Conservation (phyloP, 352 stramenopile species). For the Phytophthora rubi region DNA sequence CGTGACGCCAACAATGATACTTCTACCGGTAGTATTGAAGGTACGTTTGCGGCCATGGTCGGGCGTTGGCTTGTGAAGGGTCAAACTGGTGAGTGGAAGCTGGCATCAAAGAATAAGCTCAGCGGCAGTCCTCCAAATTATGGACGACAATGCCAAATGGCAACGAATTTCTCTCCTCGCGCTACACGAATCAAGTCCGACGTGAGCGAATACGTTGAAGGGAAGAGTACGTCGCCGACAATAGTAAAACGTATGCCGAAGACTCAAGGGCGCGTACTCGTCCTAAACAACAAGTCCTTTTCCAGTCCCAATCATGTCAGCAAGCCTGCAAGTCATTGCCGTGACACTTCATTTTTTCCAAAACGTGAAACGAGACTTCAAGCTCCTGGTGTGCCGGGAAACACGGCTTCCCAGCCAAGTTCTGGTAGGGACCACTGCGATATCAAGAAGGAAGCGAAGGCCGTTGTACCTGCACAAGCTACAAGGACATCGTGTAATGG, state of each 20-base stretch:
- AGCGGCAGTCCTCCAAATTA: not conserved
- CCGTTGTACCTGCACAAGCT: not conserved
- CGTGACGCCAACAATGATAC: not conserved
- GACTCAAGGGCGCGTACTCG: not conserved
- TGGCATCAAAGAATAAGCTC: not conserved
- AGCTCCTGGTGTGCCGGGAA: not conserved
- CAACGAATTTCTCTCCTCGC: no score
- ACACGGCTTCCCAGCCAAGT: not conserved
- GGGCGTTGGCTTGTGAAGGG: constrained; percentile 15
- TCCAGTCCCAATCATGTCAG: not conserved
- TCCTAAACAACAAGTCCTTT: constrained; percentile 4
- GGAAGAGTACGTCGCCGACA: not conserved
- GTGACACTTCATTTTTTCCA: not conserved
- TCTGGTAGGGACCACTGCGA: not conserved
- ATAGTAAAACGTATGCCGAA: not conserved
- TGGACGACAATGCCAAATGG: not conserved
- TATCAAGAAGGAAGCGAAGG: not conserved
- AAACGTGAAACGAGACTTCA: not conserved
- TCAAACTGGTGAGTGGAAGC: constrained; percentile 19
- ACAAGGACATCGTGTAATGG: not conserved
- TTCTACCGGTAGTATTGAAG: constrained; percentile 10
- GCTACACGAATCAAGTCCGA: not conserved
- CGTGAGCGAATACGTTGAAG: not conserved
- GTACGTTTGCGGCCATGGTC: constrained; percentile 20
- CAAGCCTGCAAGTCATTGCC: not conserved